Evolutionary conservation across 2,329 filamentous ascomycete genomes (phyloP).

Genomic region (Hypoxylon sp.): DNA sequence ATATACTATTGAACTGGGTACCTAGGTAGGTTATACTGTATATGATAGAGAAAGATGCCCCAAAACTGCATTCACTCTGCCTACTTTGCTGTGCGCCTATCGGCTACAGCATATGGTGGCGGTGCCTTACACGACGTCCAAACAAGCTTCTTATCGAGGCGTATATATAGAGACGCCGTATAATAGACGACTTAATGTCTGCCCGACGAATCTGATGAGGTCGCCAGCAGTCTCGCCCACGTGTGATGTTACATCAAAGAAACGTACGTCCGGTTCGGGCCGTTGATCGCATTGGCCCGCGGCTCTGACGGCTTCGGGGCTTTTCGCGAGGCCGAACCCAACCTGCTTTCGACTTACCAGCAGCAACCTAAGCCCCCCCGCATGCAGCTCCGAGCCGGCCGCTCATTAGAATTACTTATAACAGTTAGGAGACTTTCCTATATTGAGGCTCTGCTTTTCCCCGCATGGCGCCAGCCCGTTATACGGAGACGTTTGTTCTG

Average conservation of each 20-base stretch:
- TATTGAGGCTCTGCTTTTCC: conserved; percentile 19
- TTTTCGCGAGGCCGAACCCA: conserved; percentile 22
- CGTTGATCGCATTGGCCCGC: conserved; percentile 33
- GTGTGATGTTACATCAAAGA: conserved; percentile 29
- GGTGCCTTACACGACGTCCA: conserved; percentile 1
- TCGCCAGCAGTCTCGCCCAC: conserved; percentile 13
- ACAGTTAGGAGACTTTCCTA: conserved; percentile 6
- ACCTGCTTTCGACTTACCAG: conserved; percentile 18
- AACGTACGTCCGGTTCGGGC: conserved; percentile 32
- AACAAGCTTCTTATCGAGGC: conserved; percentile 16
- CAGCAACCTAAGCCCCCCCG: conserved; percentile 6
- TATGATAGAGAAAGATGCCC: background rate
- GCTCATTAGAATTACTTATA: conserved; percentile 5
- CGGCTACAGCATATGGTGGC: background rate
- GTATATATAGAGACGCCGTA: conserved; percentile 12
- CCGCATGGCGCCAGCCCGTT: conserved; percentile 2
- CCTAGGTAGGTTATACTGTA: too few species aligned
- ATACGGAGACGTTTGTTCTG: background rate
- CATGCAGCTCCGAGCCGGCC: conserved; percentile 11
- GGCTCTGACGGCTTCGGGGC: conserved; percentile 16
- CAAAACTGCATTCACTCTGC: background rate
- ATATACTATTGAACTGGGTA: background rate
- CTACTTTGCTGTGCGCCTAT: background rate
- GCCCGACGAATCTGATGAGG: background rate
- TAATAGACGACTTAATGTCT: conserved; percentile 13